These are phyloP conservation scores for Paramecium bursaria DNA, from an alignment of 73 alveolate species.

Conservation along the genomic window DNA sequence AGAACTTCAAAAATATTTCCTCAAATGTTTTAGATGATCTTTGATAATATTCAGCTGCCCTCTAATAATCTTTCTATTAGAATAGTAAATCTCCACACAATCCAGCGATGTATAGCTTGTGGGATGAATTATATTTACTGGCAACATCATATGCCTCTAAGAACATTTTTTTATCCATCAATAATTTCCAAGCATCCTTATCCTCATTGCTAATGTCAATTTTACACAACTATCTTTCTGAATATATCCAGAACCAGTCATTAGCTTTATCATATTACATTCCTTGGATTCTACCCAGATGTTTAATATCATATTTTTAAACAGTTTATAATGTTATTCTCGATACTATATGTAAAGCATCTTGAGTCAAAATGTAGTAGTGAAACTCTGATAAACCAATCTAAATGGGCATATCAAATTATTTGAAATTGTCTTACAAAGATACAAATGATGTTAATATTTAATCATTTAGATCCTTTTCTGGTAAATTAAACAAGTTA, in stretches of 20 bases:
- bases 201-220: slow-evolving; percentile 31
- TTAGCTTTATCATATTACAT: slow-evolving; percentile 47
- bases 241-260: slow-evolving; percentile 23
- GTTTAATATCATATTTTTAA: slow-evolving; percentile 38
- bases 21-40: slow-evolving; percentile 42
- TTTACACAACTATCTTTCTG: slow-evolving; percentile 35
- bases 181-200: slow-evolving; percentile 57
- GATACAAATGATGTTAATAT: neutral
- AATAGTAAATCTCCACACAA: slow-evolving; percentile 52
- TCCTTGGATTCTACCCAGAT: slow-evolving; percentile 58
- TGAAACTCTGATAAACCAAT: slow-evolving; percentile 54
- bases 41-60: slow-evolving; percentile 30
- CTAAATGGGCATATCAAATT: slow-evolving; percentile 38
- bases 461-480: slow-evolving; percentile 47
- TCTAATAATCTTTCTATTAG: neutral
- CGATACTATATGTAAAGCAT: slow-evolving; percentile 1
- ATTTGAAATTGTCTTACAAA: neutral
- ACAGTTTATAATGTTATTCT: slow-evolving; percentile 28
- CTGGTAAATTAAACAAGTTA: slow-evolving; percentile 33
- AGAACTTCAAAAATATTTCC: slow-evolving; percentile 20
- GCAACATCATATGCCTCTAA: slow-evolving; percentile 39
- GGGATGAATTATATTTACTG: slow-evolving; percentile 14
- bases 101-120: slow-evolving; percentile 44
- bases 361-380: slow-evolving; percentile 10
- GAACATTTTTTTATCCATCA: slow-evolving; percentile 41